Conservation (phyloP, 2,329 filamentous ascomycete species). For the Diaporthe velutina region DNA sequence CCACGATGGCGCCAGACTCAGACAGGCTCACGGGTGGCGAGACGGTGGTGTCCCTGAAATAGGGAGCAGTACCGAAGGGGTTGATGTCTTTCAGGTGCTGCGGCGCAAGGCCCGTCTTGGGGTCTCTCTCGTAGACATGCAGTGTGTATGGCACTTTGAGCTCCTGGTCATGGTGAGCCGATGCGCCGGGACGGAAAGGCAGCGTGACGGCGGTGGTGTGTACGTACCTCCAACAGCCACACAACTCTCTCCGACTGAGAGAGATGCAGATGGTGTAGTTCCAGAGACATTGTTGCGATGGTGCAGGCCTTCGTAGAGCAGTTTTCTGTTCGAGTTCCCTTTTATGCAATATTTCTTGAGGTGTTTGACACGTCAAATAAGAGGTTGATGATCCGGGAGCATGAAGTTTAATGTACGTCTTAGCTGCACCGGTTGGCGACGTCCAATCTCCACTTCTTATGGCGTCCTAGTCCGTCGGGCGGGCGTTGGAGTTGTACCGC, state of each 20-base stretch:
- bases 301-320: neutral
- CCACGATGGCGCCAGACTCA: conserved; percentile 70
- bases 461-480: neutral
- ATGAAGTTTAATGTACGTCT: neutral
- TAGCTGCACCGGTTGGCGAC: neutral
- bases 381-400: neutral
- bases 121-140: conserved; percentile 48
- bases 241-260: conserved; percentile 75
- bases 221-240: conserved; percentile 70
- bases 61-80: conserved; percentile 68
- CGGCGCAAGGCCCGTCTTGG: conserved; percentile 47
- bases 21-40: conserved; percentile 57
- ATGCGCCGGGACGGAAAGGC: neutral
- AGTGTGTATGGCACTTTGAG: conserved; percentile 65
- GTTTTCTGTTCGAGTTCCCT: neutral
- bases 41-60: conserved; percentile 68
- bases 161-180: conserved; percentile 52
- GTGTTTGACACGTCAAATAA: neutral
- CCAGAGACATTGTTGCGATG: conserved; percentile 46
- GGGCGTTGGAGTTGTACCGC: conserved; percentile 8
- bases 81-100: conserved; percentile 58
- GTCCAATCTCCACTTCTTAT: neutral
- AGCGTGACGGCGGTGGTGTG: too few relatives aligned
- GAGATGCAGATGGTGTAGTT: conserved; percentile 65
- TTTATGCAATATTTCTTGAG: neutral